Evolutionary conservation across 768 basidiomycete species (phyloP).

Genomic region (Trametes elegans): DNA sequence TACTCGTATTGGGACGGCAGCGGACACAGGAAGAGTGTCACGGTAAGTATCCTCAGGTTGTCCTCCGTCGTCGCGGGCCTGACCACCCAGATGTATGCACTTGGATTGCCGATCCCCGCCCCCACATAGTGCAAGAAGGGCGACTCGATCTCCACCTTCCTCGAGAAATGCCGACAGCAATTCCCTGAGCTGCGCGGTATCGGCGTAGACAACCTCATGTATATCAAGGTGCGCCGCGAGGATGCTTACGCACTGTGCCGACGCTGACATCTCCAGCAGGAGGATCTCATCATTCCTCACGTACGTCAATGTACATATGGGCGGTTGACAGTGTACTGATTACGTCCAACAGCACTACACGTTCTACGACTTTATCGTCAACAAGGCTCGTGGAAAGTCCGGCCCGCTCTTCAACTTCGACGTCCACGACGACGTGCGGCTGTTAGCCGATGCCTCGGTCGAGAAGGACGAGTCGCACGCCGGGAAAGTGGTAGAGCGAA

Average conservation of each 20-base stretch:
- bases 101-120: slow-evolving; percentile 1
- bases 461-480: slow-evolving; percentile 99
- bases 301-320: slow-evolving; percentile 42
- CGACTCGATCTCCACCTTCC: slow-evolving; percentile 79
- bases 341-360: slow-evolving; percentile 78
- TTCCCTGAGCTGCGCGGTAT: slow-evolving; percentile 90
- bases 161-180: slow-evolving; percentile 91
- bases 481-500: slow-evolving; percentile 95
- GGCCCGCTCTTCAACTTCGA: slow-evolving; percentile 98
- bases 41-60: slow-evolving; percentile 49
- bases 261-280: slow-evolving; percentile 44
- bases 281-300: slow-evolving; percentile 97
- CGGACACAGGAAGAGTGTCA: slow-evolving; percentile 90
- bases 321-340: not conserved
- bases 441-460: slow-evolving; percentile 90
- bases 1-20: slow-evolving; percentile 99
- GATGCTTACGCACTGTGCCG: not conserved
- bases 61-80: slow-evolving; percentile 2
- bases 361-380: slow-evolving; percentile 97
- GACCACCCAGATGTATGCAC: slow-evolving; percentile 25
- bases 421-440: slow-evolving; percentile 96
- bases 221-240: slow-evolving; percentile 74
- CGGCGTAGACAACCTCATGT: slow-evolving; percentile 96
- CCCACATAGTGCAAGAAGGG: slow-evolving; percentile 93
- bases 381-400: slow-evolving; percentile 97